Base-by-base conservation (phyloP, 345 rosid genomes). In the Salix dunnii region DNA sequence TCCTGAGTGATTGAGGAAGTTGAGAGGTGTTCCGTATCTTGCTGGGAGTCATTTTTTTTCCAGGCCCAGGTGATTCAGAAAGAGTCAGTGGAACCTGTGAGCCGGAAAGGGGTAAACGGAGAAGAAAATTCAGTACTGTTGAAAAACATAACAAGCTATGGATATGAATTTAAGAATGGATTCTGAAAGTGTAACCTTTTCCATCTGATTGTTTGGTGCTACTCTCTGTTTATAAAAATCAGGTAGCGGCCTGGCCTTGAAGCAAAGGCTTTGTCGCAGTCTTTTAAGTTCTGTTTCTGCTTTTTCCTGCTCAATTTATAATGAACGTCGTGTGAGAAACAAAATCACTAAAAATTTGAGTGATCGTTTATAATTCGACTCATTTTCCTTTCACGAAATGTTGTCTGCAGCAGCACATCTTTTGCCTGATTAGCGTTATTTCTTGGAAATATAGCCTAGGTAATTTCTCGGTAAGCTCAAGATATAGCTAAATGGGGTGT, bases 201-300 rank as follows among this genome's bases (percentile, higher is more conserved):
- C 84, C 31, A 78, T 68, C 77, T 84, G 88, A 77, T 76, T 82
- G 5, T 75, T 85, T 7, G 72, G 49, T 74, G 79, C 66, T 73
- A 79, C 79, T 77, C 88, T 88, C 46, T 88, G 88, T 81, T 86
- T 90, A 77, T 94, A 94, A 73, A 94, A 94, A n/a, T 87, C 82
- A 10, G 98, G 98, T 73, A 94, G 86, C 60, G 97, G 98, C 80
- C 91, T 88, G 30, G 98, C 97, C 85, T 92, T 95, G 90, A 92
- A 95, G 88, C 99, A 91, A 68, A 91, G 89, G 78, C 77, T 88
- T 85, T 86, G 86, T 13, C 90, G 51, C 80, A 88, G 82, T 81
- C 82, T 91, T 75, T 86, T 89, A 78, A 88, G 77, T 79, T 95
- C 94, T 72, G 88, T 80, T 85, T 78, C 97, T 72, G 88, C 90